phyloP scores from a whole-genome alignment of 352 stramenopile species.

The Pythium volutum region DNA sequence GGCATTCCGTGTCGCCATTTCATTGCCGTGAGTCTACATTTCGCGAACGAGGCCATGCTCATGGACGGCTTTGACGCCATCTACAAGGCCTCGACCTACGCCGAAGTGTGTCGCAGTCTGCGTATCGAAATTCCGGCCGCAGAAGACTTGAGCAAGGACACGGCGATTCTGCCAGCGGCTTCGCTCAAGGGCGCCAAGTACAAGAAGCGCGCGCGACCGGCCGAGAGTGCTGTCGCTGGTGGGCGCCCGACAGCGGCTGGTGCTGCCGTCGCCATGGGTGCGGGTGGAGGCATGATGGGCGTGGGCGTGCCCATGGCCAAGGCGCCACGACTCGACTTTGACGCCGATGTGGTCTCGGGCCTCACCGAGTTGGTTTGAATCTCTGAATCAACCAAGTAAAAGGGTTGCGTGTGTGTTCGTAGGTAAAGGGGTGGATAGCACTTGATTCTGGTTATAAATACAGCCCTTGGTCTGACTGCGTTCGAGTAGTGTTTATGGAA shows the following conservation, averaged over 20 bases:
- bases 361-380: slow-evolving; percentile 52
- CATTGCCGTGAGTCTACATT: slow-evolving; percentile 61
- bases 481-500: not conserved
- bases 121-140: slow-evolving; percentile 76
- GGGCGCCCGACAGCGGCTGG: not conserved
- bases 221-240: slow-evolving; percentile 1
- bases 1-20: slow-evolving; percentile 78
- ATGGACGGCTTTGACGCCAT: slow-evolving; percentile 65
- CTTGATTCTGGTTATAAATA: slow-evolving; percentile 8
- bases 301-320: slow-evolving; percentile 31
- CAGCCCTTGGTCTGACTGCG: slow-evolving; percentile 2
- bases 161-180: slow-evolving; percentile 49
- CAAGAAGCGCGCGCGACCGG: slow-evolving; percentile 52
- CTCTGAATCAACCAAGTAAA: not conserved
- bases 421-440: not conserved
- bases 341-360: slow-evolving; percentile 52
- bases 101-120: slow-evolving; percentile 52
- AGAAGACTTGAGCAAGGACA: slow-evolving; percentile 69
- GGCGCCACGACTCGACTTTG: slow-evolving; percentile 55
- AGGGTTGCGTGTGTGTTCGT: not conserved
- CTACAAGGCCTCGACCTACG: slow-evolving; percentile 67
- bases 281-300: slow-evolving; percentile 5
- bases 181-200: slow-evolving; percentile 48
- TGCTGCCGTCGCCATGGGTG: not conserved
- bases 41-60: slow-evolving; percentile 50